A percentile compares a stretch with the other conserved stretches of the same genome.
Conservation (phyloP, 805 yeast genomes). For the Metschnikowia corniflorae region DNA sequence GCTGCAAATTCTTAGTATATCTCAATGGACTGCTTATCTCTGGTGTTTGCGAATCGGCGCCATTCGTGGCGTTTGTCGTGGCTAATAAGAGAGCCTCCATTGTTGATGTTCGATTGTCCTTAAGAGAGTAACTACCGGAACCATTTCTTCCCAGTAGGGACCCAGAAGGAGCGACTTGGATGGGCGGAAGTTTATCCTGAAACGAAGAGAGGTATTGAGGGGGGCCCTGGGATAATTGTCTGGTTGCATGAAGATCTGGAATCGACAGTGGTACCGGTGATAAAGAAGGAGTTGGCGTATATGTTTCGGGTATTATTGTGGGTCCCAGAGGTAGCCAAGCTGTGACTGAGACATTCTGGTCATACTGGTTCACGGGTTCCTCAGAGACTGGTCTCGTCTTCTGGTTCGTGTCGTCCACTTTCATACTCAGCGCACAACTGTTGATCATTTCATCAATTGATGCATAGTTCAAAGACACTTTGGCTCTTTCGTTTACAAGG, state of each 20-base stretch:
- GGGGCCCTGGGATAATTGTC: neutral
- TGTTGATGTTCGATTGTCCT: conserved; percentile 6
- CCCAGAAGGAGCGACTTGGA: conserved; percentile 5
- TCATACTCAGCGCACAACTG: conserved; percentile 51
- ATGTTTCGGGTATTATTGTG: too few species aligned
- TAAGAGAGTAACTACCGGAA: conserved; percentile 1
- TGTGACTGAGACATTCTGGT: too few species aligned
- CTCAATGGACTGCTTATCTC: neutral
- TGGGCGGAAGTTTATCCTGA: conserved; percentile 14
- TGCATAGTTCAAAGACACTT: conserved; percentile 44
- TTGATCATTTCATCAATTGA: conserved; percentile 61
- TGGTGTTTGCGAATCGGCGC: neutral
- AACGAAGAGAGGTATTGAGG: conserved; percentile 4
- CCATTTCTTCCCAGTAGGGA: neutral
- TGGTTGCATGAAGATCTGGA: too few species aligned
- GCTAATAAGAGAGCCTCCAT: conserved; percentile 17
- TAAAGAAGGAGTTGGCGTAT: too few species aligned
- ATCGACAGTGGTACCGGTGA: too few species aligned
- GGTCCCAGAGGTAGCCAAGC: too few species aligned
- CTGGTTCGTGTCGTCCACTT: neutral
- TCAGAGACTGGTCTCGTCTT: too few species aligned
- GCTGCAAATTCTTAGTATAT: neutral
- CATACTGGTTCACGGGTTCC: too few species aligned
- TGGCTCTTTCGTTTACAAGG: conserved; percentile 42
- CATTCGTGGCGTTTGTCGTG: conserved; percentile 5